A percentile compares a stretch with the other conserved stretches of the same genome.
Conservation (phyloP, 768 basidiomycete genomes). For the Termitomyces sp. region DNA sequence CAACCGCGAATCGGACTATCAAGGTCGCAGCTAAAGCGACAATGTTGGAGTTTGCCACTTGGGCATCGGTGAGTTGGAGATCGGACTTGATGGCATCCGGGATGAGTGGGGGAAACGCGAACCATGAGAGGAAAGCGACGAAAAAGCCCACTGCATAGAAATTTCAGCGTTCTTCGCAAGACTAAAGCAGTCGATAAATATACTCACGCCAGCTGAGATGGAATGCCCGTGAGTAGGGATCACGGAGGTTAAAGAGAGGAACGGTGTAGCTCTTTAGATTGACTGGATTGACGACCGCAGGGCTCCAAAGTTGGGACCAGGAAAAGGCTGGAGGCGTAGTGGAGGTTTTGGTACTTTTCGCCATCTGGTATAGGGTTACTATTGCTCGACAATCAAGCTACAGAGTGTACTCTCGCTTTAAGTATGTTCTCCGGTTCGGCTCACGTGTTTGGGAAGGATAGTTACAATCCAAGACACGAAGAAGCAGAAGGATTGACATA, state of each 20-base stretch:
- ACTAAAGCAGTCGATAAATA: background rate
- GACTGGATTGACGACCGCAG: constrained; percentile 39
- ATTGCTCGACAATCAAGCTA: background rate
- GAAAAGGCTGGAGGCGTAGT: constrained; percentile 21
- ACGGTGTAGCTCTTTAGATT: constrained; percentile 50
- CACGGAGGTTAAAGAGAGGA: constrained; percentile 43
- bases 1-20: constrained; percentile 39
- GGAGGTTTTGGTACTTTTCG: background rate
- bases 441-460: background rate
- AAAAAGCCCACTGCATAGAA: constrained; percentile 36
- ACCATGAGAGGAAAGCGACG: constrained; percentile 48
- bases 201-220: constrained; percentile 35
- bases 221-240: constrained; percentile 44
- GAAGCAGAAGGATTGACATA: background rate
- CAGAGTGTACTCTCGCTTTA: background rate
- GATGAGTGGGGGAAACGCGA: constrained; percentile 58
- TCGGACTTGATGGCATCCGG: constrained; percentile 51
- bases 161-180: background rate
- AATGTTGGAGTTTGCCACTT: constrained; percentile 51
- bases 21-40: constrained; percentile 44
- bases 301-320: constrained; percentile 28
- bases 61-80: constrained; percentile 37
- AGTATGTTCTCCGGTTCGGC: background rate
- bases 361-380: background rate
- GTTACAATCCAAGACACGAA: background rate